These are phyloP conservation scores for Aspergillus alliaceus DNA, from an alignment of 2,329 filamentous ascomycete genomes.

Conservation along the genomic window DNA sequence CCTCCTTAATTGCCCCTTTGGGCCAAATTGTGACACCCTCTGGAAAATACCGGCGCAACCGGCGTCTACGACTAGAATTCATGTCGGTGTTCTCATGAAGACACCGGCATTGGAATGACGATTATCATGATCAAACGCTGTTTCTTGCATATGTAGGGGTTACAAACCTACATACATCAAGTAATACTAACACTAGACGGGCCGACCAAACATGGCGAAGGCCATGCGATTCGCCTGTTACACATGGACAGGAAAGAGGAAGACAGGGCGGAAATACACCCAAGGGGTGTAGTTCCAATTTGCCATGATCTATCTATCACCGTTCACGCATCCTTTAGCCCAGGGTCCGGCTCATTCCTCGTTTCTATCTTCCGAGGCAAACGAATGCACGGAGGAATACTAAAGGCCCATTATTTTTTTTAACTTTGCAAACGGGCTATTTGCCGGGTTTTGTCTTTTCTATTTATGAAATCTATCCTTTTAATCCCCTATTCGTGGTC, in stretches of 20 bases:
- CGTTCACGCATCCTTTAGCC: neutral
- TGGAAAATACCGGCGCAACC: conserved; percentile 19
- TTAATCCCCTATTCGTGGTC: conserved; percentile 21
- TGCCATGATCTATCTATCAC: neutral
- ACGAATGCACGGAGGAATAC: neutral
- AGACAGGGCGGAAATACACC: neutral
- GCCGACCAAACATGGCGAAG: conserved; percentile 14
- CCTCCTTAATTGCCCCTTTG: conserved; percentile 16
- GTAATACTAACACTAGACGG: conserved; percentile 14
- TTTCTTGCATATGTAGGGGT: conserved; percentile 11
- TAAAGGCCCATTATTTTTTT: neutral
- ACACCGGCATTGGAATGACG: neutral
- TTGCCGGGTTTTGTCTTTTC: neutral
- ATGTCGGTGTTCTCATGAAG: conserved; percentile 19
- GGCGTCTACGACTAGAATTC: conserved; percentile 15
- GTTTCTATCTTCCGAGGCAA: neutral
- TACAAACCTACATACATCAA: conserved; percentile 16
- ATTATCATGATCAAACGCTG: neutral
- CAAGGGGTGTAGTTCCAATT: neutral
- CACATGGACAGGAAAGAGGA: conserved; percentile 7
- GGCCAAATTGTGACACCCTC: conserved; percentile 23
- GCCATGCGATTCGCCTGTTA: conserved; percentile 18
- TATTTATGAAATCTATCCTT: conserved; percentile 7
- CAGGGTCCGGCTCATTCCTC: neutral
- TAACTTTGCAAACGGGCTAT: neutral